A percentile compares a stretch with the other conserved stretches of the same genome.
phyloP scores from a whole-genome alignment of 352 stramenopile species.

The Phytophthora hibernalis region DNA sequence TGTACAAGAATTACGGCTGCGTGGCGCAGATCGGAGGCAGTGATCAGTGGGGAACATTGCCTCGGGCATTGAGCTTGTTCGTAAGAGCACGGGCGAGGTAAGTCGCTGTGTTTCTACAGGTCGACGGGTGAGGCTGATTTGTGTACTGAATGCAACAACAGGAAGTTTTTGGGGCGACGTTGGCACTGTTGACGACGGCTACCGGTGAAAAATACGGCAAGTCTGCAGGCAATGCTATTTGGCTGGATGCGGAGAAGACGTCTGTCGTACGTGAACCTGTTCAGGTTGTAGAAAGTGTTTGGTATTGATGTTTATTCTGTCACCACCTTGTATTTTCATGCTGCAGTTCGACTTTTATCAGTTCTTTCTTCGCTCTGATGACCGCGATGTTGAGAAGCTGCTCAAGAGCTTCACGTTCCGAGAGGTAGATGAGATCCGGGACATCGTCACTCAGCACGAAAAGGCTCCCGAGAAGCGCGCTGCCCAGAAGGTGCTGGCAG shows the following conservation, averaged over 20 bases:
- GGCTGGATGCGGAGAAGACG: slow-evolving; percentile 96
- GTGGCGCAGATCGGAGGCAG: slow-evolving; percentile 97
- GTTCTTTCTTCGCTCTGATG: slow-evolving; percentile 90
- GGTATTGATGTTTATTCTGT: slow-evolving; percentile 1
- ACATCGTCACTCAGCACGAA: slow-evolving; percentile 83
- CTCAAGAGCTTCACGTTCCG: slow-evolving; percentile 99
- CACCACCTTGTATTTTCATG: slow-evolving; percentile 1
- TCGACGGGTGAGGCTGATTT: background rate
- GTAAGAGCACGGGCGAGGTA: slow-evolving; percentile 84
- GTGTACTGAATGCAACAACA: slow-evolving; percentile 24
- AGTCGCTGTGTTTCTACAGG: slow-evolving; percentile 9
- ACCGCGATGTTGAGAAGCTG: slow-evolving; percentile 95
- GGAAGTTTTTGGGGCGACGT: slow-evolving; percentile 95
- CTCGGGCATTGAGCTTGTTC: slow-evolving; percentile 96
- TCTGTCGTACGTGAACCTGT: slow-evolving; percentile 89
- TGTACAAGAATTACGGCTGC: slow-evolving; percentile 92
- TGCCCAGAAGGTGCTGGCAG: slow-evolving; percentile 75
- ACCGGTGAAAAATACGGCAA: slow-evolving; percentile 99
- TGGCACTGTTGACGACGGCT: slow-evolving; percentile 96
- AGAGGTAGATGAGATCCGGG: slow-evolving; percentile 91
- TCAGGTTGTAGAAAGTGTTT: background rate
- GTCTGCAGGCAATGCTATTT: slow-evolving; percentile 97
- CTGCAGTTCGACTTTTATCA: slow-evolving; percentile 93
- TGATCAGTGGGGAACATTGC: slow-evolving; percentile 99
- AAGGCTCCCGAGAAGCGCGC: slow-evolving; percentile 82